Conservation (phyloP, 2,329 filamentous ascomycete genomes). For the Fusarium sp. region DNA sequence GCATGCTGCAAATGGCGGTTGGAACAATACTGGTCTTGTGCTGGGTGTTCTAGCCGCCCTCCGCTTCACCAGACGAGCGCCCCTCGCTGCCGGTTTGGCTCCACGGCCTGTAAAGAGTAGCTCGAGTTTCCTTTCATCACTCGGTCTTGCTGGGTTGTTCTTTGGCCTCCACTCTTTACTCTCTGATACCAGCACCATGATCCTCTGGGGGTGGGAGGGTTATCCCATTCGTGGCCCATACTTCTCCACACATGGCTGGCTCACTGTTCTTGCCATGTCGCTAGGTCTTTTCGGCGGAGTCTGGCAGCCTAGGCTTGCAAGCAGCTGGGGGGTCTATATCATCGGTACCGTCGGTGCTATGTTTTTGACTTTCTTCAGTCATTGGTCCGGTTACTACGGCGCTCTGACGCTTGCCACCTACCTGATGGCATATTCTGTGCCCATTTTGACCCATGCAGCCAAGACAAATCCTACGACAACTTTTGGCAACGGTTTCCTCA, state of each 20-base stretch:
- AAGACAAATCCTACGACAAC: constrained; percentile 79
- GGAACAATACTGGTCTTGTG: constrained; percentile 84
- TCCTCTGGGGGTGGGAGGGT: constrained; percentile 97
- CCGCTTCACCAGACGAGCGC: constrained; percentile 75
- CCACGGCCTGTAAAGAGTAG: constrained; percentile 60
- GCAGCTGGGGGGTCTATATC: constrained; percentile 82
- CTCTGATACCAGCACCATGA: constrained; percentile 98
- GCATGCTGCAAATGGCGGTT: constrained; percentile 88
- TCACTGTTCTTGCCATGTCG: constrained; percentile 89
- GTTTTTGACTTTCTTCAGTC: constrained; percentile 76
- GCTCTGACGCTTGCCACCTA: constrained; percentile 80
- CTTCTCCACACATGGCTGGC: constrained; percentile 87
- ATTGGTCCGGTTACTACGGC: constrained; percentile 93
- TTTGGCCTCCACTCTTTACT: constrained; percentile 93
- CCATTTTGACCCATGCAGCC: constrained; percentile 78
- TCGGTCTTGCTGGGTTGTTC: constrained; percentile 84
- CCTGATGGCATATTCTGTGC: constrained; percentile 79
- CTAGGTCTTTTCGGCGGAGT: constrained; percentile 80
- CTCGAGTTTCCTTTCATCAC: constrained; percentile 74
- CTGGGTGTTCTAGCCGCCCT: constrained; percentile 80
- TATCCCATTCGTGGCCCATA: constrained; percentile 90
- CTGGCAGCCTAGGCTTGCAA: constrained; percentile 73
- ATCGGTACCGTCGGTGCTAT: constrained; percentile 82
- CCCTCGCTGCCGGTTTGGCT: constrained; percentile 53
- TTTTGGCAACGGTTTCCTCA: constrained; percentile 87